Base-by-base conservation (phyloP, 768 basidiomycete species). In the Trametes elegans region DNA sequence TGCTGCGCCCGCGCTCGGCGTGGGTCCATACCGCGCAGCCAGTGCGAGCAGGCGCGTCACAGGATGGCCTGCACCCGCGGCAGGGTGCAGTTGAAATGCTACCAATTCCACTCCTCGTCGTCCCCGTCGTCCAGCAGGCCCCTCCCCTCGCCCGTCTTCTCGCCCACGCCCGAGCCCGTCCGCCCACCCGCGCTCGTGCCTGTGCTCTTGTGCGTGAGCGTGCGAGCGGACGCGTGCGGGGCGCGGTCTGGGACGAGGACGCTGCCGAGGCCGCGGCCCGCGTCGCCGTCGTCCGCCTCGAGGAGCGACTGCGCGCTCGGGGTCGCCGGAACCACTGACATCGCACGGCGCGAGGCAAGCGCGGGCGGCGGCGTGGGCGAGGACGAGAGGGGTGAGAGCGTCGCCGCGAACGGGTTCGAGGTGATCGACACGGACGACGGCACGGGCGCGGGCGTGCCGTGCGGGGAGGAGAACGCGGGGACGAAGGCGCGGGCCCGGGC, bases 71-170 rank as follows among this genome's bases (percentile, higher is more conserved):
- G 51, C 51, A 44, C 42, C 51, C 42, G 26, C 32, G 51, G 51
- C 51, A 53, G 42, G 34, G 51, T 53, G 51, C 51, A 53, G 51
- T 53, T 53, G 40, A 42, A 53, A 53, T 53, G 51, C 52, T 59
- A 83, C 83, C 83, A 85, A 61, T 84, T 84, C 83, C 82, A 85
- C 54, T 78, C 78, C 24, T 83, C 80, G 43, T 79, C 80, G 36
- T n/a, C n/a, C n/a, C n/a, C n/a, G n/a, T 79, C 77, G 42, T 74
- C 73, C 39, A 42, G 43, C 47, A 54, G 21, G 42, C 57, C 55
- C 54, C 41, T 55, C 27, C 8, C 41, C 46, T 55, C 23, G 42
- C 8, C 49, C 23, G 18, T 34, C 27, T 21, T 31, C n/a, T 42
- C n/a, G n/a, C n/a, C n/a, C n/a, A n/a, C n/a, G n/a, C n/a, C n/a